A percentile compares a stretch with the other conserved stretches of the same genome.
phyloP scores from a whole-genome alignment of 140 eudicot species.

The Flaveria floridana region DNA sequence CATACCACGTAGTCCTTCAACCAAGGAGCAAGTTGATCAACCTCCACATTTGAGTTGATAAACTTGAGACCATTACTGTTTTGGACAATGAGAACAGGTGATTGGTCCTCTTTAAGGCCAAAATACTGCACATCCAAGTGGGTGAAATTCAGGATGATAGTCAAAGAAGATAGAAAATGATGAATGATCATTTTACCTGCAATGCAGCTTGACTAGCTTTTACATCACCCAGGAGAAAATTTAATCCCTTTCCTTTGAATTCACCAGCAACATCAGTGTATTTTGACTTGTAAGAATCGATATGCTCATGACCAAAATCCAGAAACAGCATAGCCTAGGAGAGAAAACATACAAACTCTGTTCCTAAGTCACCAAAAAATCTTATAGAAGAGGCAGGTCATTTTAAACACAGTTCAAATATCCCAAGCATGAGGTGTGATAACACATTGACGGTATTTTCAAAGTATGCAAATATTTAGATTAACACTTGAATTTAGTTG shows the following conservation, averaged over 20 bases:
- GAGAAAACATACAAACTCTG: conserved; percentile 3
- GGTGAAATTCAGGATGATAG: not conserved
- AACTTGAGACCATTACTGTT: conserved; percentile 37
- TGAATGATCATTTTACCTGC: conserved; percentile 35
- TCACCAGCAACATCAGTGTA: conserved; percentile 48
- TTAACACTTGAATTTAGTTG: not conserved
- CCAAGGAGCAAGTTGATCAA: conserved; percentile 47
- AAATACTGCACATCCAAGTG: conserved; percentile 49
- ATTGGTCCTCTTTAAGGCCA: conserved; percentile 45
- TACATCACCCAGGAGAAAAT: conserved; percentile 60
- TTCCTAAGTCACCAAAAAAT: not conserved
- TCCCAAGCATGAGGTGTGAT: no score
- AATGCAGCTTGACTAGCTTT: conserved; percentile 52
- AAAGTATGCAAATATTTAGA: not conserved
- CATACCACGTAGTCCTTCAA: conserved; percentile 50
- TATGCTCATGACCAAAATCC: conserved; percentile 47
- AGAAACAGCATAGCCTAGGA: conserved; percentile 54
- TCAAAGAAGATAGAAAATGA: not conserved
- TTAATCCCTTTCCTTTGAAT: conserved; percentile 58
- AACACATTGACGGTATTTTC: not conserved
- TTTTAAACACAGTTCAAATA: not conserved
- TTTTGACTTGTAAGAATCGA: conserved; percentile 46
- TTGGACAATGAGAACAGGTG: conserved; percentile 48
- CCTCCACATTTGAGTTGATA: conserved; percentile 37
- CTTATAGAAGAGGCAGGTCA: not conserved